A percentile compares a stretch with the other conserved stretches of the same genome.
phyloP scores from a whole-genome alignment of 768 basidiomycete species.

The Pleurotus cornucopiae region DNA sequence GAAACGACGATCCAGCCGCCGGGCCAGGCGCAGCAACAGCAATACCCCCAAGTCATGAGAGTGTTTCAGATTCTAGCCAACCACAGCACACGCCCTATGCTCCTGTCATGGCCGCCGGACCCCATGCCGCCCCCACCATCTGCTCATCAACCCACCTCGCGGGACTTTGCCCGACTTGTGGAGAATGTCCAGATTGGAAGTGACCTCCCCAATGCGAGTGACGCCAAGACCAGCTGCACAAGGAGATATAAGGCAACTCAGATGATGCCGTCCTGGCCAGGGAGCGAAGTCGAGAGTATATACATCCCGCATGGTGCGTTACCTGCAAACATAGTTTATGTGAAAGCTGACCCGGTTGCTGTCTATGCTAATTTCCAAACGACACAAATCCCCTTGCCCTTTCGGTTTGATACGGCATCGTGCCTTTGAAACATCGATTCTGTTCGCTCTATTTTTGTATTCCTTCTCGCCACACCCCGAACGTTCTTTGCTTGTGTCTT shows the following conservation, averaged over 20 bases:
- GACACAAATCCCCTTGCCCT: background rate
- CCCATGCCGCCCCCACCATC: slow-evolving; percentile 15
- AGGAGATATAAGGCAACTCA: slow-evolving; percentile 76
- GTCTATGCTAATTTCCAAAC: background rate
- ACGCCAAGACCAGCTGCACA: slow-evolving; percentile 84
- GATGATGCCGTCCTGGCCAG: slow-evolving; percentile 51
- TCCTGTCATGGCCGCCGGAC: slow-evolving; percentile 79
- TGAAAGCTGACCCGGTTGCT: background rate
- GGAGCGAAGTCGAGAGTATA: slow-evolving; percentile 75
- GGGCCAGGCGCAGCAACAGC: background rate
- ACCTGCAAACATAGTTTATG: slow-evolving; percentile 15
- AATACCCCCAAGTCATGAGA: slow-evolving; percentile 26
- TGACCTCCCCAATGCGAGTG: slow-evolving; percentile 45
- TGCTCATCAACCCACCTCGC: slow-evolving; percentile 36
- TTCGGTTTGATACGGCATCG: background rate
- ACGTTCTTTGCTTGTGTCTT: no score
- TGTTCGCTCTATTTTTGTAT: no score
- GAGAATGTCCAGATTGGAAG: slow-evolving; percentile 62
- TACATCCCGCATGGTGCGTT: slow-evolving; percentile 84
- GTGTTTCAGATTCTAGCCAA: slow-evolving; percentile 81
- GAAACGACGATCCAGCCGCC: background rate
- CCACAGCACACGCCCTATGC: slow-evolving; percentile 47
- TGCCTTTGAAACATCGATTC: no score
- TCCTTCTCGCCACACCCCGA: no score
- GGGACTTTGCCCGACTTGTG: slow-evolving; percentile 57